Conservation (phyloP, 2,329 filamentous ascomycete species). For the Diaporthe sp. region DNA sequence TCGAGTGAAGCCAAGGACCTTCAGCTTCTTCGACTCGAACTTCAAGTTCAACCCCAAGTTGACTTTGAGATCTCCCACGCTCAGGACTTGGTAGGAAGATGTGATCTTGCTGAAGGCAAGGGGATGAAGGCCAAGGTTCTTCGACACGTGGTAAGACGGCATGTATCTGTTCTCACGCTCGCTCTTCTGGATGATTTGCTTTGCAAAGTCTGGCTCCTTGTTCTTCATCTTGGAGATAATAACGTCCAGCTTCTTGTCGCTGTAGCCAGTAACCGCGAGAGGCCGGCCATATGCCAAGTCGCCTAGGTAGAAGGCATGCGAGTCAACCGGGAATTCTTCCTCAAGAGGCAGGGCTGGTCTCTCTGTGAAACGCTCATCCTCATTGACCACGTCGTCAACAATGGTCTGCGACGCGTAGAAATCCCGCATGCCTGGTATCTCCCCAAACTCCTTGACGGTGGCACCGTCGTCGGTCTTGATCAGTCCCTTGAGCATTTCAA, state of each 20-base stretch:
- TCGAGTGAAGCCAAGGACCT: constrained; percentile 95
- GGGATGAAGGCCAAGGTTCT: constrained; percentile 83
- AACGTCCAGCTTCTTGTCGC: constrained; percentile 81
- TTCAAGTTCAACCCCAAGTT: constrained; percentile 97
- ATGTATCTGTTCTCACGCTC: constrained; percentile 82
- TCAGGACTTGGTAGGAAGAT: constrained; percentile 88
- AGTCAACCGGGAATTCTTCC: constrained; percentile 88
- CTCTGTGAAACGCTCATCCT: constrained; percentile 94
- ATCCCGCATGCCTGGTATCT: constrained; percentile 86
- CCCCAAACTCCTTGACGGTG: constrained; percentile 91
- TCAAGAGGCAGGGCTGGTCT: constrained; percentile 88
- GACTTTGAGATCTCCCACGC: constrained; percentile 82
- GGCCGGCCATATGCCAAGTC: constrained; percentile 94
- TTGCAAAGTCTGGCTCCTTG: constrained; percentile 86
- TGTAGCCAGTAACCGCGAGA: constrained; percentile 83
- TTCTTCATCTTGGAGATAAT: constrained; percentile 79
- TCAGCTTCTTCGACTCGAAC: constrained; percentile 94
- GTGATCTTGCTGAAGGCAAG: constrained; percentile 96
- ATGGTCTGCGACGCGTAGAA: constrained; percentile 93
- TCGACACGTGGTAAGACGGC: constrained; percentile 91
- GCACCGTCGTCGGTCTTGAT: constrained; percentile 92
- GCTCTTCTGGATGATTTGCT: constrained; percentile 77
- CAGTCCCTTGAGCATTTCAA: constrained; percentile 94
- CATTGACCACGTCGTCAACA: constrained; percentile 90
- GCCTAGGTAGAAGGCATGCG: constrained; percentile 92